phyloP scores from a whole-genome alignment of 78 protist species.

The Dictyostelium firmibasis region DNA sequence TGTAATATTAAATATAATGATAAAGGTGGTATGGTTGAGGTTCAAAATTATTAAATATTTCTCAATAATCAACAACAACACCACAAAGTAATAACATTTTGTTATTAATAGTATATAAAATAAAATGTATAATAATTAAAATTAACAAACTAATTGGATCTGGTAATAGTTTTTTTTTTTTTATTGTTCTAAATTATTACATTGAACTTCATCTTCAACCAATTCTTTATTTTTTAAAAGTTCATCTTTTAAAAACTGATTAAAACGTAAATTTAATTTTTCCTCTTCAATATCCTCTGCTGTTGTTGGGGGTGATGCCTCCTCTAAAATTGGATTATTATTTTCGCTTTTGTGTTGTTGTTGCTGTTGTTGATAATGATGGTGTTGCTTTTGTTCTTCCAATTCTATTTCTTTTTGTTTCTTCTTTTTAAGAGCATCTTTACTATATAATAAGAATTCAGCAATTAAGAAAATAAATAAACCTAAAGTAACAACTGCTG shows the following conservation, averaged over 20 bases:
- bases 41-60: not conserved
- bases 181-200: not conserved
- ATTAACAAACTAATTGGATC: too few relatives aligned
- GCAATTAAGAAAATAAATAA: not conserved
- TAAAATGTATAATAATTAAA: too few relatives aligned
- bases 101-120: too few relatives aligned
- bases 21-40: conserved; percentile 25
- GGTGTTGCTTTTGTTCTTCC: not conserved
- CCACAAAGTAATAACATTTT: too few relatives aligned
- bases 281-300: not conserved
- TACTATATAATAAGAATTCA: not conserved
- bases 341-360: not conserved
- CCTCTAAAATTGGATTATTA: not conserved
- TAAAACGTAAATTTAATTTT: not conserved
- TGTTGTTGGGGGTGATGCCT: too few relatives aligned
- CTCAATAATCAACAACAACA: too few relatives aligned
- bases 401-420: not conserved
- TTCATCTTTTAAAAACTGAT: not conserved
- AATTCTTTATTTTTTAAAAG: not conserved
- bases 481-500: not conserved
- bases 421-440: not conserved
- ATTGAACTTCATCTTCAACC: not conserved
- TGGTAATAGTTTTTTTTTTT: too few relatives aligned
- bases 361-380: not conserved
- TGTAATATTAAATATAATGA: conserved; percentile 5